phyloP scores from a whole-genome alignment of 805 yeast genomes.

The Starmerella lactis-condensi region DNA sequence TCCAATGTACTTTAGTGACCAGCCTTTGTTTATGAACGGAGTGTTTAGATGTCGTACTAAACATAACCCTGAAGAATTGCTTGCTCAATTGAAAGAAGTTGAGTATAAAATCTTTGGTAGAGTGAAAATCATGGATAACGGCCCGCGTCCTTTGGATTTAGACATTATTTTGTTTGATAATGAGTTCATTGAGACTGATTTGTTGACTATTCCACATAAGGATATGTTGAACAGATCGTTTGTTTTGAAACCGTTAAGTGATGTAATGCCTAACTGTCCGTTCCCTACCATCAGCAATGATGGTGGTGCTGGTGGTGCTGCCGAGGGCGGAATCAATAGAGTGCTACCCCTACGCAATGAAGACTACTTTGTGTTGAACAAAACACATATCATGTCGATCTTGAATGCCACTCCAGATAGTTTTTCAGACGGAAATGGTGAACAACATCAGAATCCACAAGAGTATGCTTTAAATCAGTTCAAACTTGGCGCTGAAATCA shows the following conservation, averaged over 20 bases:
- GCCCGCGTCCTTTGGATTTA: slow-evolving; percentile 80
- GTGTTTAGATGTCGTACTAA: slow-evolving; percentile 47
- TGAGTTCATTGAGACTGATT: slow-evolving; percentile 34
- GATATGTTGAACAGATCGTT: slow-evolving; percentile 78
- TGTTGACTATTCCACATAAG: slow-evolving; percentile 66
- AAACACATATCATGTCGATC: slow-evolving; percentile 71
- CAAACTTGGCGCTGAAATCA: slow-evolving; percentile 45
- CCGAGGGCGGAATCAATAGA: not conserved
- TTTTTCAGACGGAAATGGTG: slow-evolving; percentile 82
- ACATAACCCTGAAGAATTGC: slow-evolving; percentile 44
- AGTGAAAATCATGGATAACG: slow-evolving; percentile 65
- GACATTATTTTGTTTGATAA: slow-evolving; percentile 64
- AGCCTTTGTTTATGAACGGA: slow-evolving; percentile 69
- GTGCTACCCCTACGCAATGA: slow-evolving; percentile 2
- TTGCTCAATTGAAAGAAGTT: slow-evolving; percentile 46
- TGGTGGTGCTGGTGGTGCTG: slow-evolving; percentile 1
- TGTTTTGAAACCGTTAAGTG: slow-evolving; percentile 77
- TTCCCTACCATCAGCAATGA: slow-evolving; percentile 2
- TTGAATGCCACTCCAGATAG: slow-evolving; percentile 87
- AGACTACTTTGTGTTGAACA: slow-evolving; percentile 7
- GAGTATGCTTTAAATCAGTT: slow-evolving; percentile 33
- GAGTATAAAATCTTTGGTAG: slow-evolving; percentile 58
- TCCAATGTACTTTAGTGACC: slow-evolving; percentile 81
- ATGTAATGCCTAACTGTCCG: slow-evolving; percentile 35
- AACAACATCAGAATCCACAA: slow-evolving; percentile 23